Evolutionary conservation across 2,329 filamentous ascomycete species (phyloP).

Genomic region (Plectosphaerella sp.): DNA sequence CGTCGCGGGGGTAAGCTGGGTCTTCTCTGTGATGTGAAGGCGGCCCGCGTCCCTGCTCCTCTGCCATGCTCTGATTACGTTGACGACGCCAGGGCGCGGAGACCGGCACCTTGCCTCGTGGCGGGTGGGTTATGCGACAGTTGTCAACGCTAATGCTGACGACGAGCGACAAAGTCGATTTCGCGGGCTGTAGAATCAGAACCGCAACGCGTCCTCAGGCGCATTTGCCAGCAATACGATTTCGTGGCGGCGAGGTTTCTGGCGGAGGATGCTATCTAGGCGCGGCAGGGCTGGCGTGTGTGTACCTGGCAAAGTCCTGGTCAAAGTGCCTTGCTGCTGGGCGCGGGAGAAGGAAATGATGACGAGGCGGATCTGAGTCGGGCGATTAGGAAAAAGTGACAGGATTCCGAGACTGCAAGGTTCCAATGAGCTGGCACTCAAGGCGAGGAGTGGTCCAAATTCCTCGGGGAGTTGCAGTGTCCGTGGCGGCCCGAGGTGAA

Average conservation of each 20-base stretch:
- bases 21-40: conserved; percentile 12
- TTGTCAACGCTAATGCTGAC: background rate
- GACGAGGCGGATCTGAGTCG: background rate
- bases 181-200: background rate
- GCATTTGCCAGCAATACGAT: background rate
- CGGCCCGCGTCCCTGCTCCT: conserved; percentile 15
- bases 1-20: conserved; percentile 8
- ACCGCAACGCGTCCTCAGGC: too few relatives aligned
- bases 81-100: background rate
- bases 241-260: background rate
- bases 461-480: background rate
- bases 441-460: background rate
- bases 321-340: background rate
- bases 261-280: background rate
- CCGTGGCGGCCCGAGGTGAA: background rate
- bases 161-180: background rate
- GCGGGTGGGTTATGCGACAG: background rate
- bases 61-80: conserved; percentile 11
- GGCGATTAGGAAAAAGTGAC: background rate
- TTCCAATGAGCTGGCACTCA: background rate
- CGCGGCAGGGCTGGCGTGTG: background rate
- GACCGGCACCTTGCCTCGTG: background rate
- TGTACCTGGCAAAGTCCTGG: background rate
- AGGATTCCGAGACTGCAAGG: background rate
- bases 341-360: background rate